A percentile compares a stretch with the other conserved stretches of the same genome.
Evolutionary conservation across 768 basidiomycete genomes (phyloP).

Genomic region (Lactifluus subvellereus): DNA sequence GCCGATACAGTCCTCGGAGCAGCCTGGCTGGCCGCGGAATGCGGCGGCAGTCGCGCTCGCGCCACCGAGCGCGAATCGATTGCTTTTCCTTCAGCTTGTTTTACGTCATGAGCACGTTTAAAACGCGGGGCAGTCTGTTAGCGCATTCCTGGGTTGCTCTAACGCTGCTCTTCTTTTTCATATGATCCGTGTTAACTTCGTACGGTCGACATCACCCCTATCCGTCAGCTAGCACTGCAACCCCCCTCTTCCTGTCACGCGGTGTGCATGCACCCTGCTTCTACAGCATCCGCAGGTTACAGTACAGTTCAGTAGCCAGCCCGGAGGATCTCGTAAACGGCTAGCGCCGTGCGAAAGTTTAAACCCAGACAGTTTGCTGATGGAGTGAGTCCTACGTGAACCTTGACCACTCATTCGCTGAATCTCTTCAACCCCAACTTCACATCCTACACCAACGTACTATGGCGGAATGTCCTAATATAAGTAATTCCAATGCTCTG

Average conservation of each 20-base stretch:
- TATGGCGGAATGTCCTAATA: too few relatives aligned
- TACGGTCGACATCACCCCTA: not conserved
- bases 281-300: not conserved
- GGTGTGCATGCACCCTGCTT: not conserved
- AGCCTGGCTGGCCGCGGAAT: not conserved
- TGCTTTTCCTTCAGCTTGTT: too few relatives aligned
- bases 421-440: too few relatives aligned
- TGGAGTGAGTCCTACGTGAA: not conserved
- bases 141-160: too few relatives aligned
- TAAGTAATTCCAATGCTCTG: too few relatives aligned
- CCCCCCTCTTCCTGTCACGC: not conserved
- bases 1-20: not conserved
- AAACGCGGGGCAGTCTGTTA: too few relatives aligned
- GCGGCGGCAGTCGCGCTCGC: too few relatives aligned
- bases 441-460: too few relatives aligned
- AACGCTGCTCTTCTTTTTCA: too few relatives aligned
- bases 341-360: not conserved
- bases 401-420: too few relatives aligned
- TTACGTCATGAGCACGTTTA: too few relatives aligned
- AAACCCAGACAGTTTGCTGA: not conserved
- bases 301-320: not conserved
- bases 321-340: not conserved
- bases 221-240: not conserved
- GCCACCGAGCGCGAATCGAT: not conserved
- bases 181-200: too few relatives aligned